phyloP scores from a whole-genome alignment of 768 basidiomycete species.

The Mycena capillaripes region DNA sequence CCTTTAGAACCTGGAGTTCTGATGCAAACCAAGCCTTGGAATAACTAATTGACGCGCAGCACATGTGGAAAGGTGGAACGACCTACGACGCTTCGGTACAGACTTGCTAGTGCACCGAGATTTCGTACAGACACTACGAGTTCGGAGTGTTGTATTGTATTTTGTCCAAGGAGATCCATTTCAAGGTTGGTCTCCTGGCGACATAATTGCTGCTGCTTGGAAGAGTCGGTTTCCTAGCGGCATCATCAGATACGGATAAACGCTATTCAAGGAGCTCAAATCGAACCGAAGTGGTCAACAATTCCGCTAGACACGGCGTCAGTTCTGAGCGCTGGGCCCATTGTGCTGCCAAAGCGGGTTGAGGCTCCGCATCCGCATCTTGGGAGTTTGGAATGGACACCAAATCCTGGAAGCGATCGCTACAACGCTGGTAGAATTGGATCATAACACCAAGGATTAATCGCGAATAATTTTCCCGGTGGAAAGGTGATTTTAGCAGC shows the following conservation, averaged over 20 bases:
- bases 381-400: slow-evolving; percentile 57
- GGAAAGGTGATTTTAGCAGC: slow-evolving; percentile 93
- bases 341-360: slow-evolving; percentile 72
- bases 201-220: slow-evolving; percentile 69
- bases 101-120: slow-evolving; percentile 78
- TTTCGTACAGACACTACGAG: slow-evolving; percentile 81
- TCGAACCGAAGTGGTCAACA: slow-evolving; percentile 68
- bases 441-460: slow-evolving; percentile 94
- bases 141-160: slow-evolving; percentile 68
- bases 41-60: slow-evolving; percentile 15
- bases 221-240: slow-evolving; percentile 54
- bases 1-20: slow-evolving; percentile 78
- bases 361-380: slow-evolving; percentile 57
- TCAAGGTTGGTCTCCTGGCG: slow-evolving; percentile 88
- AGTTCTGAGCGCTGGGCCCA: slow-evolving; percentile 92
- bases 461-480: slow-evolving; percentile 94
- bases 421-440: slow-evolving; percentile 96
- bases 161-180: slow-evolving; percentile 71
- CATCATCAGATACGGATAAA: not conserved
- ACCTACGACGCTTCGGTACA: slow-evolving; percentile 91
- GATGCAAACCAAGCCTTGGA: slow-evolving; percentile 87
- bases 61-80: slow-evolving; percentile 2
- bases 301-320: slow-evolving; percentile 77
- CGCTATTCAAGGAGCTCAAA: not conserved
- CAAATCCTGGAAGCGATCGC: slow-evolving; percentile 86